These are phyloP conservation scores for Xylogone sp. DNA, from an alignment of 2,329 filamentous ascomycete genomes.

Conservation along the genomic window DNA sequence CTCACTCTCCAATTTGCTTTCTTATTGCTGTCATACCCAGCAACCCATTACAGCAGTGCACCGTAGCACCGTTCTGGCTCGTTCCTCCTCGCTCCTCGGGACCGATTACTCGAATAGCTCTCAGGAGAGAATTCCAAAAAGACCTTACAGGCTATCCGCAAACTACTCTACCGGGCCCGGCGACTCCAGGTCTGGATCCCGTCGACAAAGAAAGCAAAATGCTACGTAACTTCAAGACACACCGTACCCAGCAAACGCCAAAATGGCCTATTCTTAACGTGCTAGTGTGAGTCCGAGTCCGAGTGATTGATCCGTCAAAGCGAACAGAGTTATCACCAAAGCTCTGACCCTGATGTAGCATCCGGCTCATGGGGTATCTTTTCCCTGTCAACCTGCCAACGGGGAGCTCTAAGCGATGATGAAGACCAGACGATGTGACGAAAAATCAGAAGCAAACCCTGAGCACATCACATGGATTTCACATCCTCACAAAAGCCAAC, in stretches of 20 bases:
- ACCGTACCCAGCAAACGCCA: background rate
- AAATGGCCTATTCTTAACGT: background rate
- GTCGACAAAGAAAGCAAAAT: background rate
- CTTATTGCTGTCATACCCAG: too few species aligned
- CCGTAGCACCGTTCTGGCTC: too few species aligned
- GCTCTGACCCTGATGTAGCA: background rate
- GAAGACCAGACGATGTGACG: background rate
- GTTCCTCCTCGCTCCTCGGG: too few species aligned
- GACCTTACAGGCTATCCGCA: too few species aligned
- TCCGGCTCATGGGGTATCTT: background rate
- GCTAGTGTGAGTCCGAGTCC: background rate
- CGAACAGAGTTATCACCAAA: background rate
- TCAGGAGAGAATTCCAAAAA: too few species aligned
- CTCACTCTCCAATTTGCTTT: too few species aligned
- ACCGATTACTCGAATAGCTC: too few species aligned
- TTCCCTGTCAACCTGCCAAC: background rate
- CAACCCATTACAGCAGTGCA: too few species aligned
- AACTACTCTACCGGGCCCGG: too few species aligned
- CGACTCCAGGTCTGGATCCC: too few species aligned
- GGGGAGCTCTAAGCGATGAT: background rate
- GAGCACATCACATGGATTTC: too few species aligned
- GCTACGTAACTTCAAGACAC: background rate
- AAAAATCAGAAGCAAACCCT: background rate
- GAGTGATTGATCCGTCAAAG: background rate
- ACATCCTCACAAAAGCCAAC: too few species aligned